These are phyloP conservation scores for Fusarium lateritium DNA, from an alignment of 2,329 filamentous ascomycete species.

Conservation along the genomic window DNA sequence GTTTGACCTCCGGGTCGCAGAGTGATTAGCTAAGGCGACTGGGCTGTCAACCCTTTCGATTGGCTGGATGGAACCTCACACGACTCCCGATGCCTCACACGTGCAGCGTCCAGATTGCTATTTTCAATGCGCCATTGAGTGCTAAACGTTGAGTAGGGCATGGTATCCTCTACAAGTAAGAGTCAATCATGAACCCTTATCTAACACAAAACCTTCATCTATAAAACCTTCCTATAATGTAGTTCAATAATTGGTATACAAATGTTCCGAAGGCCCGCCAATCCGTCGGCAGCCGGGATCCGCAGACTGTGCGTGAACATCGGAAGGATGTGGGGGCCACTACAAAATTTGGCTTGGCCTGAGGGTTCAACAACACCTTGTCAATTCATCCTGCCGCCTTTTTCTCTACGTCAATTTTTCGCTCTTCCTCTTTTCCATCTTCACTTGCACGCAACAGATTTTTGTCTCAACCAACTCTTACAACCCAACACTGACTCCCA, in stretches of 20 bases:
- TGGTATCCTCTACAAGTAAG: too few relatives aligned
- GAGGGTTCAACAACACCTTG: conserved; percentile 39
- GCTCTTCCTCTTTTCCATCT: conserved; percentile 16
- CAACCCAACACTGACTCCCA: neutral
- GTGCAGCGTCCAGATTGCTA: neutral
- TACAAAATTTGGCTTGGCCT: conserved; percentile 31
- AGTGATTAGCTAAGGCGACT: conserved; percentile 39
- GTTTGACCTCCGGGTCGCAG: neutral
- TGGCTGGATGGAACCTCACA: conserved; percentile 21
- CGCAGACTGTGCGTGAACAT: conserved; percentile 20
- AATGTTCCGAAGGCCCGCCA: conserved; percentile 17
- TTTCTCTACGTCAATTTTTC: conserved; percentile 25
- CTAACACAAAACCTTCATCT: too few relatives aligned
- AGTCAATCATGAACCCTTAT: too few relatives aligned
- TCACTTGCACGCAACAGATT: conserved; percentile 18
- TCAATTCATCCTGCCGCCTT: conserved; percentile 18
- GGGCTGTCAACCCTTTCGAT: conserved; percentile 3
- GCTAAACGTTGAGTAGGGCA: neutral
- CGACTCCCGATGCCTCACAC: conserved; percentile 26
- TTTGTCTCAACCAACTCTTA: neutral
- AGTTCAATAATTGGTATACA: too few relatives aligned
- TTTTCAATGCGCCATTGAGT: neutral
- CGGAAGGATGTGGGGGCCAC: conserved; percentile 33
- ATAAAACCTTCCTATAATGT: too few relatives aligned
- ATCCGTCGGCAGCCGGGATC: conserved; percentile 35